Evolutionary conservation across 768 basidiomycete genomes (phyloP).

Genomic region (Phylloporus sp.): DNA sequence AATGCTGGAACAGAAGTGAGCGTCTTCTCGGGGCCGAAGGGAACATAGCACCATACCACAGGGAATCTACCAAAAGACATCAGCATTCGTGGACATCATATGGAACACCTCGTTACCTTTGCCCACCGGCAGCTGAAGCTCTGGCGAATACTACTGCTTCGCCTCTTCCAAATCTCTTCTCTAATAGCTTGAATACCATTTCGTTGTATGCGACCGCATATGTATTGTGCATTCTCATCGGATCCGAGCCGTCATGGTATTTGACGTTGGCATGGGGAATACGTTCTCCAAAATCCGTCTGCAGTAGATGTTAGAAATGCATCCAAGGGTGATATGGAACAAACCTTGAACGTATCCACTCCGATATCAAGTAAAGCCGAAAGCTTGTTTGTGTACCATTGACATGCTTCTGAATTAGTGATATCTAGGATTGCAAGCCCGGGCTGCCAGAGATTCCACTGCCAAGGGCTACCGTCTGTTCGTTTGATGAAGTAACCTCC

Average conservation of each 20-base stretch:
- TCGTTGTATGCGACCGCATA: constrained; percentile 70
- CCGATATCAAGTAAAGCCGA: constrained; percentile 43
- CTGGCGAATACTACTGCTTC: constrained; percentile 71
- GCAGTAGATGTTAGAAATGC: neutral
- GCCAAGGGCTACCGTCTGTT: constrained; percentile 63
- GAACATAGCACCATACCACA: constrained; percentile 5
- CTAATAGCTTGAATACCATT: constrained; percentile 59
- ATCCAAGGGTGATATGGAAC: neutral
- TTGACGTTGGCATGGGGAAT: constrained; percentile 63
- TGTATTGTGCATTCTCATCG: constrained; percentile 68
- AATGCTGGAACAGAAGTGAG: constrained; percentile 42
- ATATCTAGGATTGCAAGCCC: constrained; percentile 63
- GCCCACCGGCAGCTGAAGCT: constrained; percentile 64
- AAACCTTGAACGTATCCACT: constrained; percentile 51
- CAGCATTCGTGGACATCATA: neutral
- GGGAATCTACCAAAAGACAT: constrained; percentile 12
- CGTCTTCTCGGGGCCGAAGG: neutral
- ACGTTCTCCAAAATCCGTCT: constrained; percentile 78
- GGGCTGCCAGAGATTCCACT: constrained; percentile 69
- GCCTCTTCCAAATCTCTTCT: constrained; percentile 54
- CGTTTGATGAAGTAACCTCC: constrained; percentile 71
- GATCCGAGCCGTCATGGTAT: constrained; percentile 66
- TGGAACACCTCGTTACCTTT: constrained; percentile 39
- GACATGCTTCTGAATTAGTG: constrained; percentile 48
- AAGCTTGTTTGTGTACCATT: constrained; percentile 46